Percentiles rank a stretch among this genome's conserved stretches.
phyloP scores from a whole-genome alignment of 129 eudicot species.

The Apium graveolens region DNA sequence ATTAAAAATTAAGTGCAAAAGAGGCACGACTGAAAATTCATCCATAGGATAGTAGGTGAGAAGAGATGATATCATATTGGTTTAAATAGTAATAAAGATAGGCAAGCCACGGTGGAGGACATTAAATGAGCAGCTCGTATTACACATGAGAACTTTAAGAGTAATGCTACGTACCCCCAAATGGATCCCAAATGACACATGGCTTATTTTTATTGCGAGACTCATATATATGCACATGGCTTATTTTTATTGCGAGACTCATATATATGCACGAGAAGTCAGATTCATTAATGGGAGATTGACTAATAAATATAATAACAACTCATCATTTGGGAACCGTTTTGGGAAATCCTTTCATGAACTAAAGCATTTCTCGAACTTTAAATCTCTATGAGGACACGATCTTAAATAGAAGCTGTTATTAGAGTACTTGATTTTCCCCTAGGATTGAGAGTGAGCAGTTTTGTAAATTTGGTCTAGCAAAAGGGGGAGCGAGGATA shows the following conservation, averaged over 20 bases:
- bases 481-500: neutral
- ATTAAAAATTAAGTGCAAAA: neutral
- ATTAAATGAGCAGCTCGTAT: neutral
- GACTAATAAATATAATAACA: too few species aligned
- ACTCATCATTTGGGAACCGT: too few species aligned
- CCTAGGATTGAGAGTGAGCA: neutral
- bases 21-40: neutral
- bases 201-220: too few species aligned
- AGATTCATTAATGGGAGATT: too few species aligned
- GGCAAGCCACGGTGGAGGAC: neutral
- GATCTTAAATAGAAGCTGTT: neutral
- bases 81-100: neutral
- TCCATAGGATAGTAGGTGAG: neutral
- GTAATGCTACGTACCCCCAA: too few species aligned
- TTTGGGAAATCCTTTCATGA: too few species aligned
- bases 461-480: neutral
- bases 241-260: too few species aligned
- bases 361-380: too few species aligned
- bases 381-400: neutral
- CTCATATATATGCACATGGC: too few species aligned
- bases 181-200: too few species aligned
- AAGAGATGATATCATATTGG: neutral
- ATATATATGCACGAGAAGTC: too few species aligned
- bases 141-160: neutral
- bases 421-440: neutral